Percentiles rank a stretch among this genome's conserved stretches.
phyloP scores from a whole-genome alignment of 768 basidiomycete species.

The Boletales sp. region DNA sequence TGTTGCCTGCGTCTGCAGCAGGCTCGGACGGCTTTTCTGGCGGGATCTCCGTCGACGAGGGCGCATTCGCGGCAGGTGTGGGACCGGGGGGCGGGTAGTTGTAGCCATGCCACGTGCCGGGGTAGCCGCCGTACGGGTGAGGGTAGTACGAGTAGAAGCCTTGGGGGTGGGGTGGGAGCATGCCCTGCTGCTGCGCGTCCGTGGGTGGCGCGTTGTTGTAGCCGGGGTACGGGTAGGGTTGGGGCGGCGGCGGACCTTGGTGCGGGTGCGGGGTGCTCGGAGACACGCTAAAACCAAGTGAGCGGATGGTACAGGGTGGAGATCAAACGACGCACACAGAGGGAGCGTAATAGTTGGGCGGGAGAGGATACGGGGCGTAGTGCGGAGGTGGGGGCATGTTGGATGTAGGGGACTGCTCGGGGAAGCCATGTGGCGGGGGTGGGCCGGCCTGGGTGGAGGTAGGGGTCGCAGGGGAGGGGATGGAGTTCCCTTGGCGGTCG shows the following conservation, averaged over 20 bases:
- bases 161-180: slow-evolving; percentile 19
- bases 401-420: slow-evolving; percentile 26
- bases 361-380: slow-evolving; percentile 32
- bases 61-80: slow-evolving; percentile 16
- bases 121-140: slow-evolving; percentile 30
- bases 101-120: slow-evolving; percentile 26
- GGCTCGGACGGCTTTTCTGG: slow-evolving; percentile 27
- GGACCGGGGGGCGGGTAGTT: slow-evolving; percentile 29
- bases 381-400: slow-evolving; percentile 25
- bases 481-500: slow-evolving; percentile 20
- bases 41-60: slow-evolving; percentile 18
- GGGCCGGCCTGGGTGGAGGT: slow-evolving; percentile 24
- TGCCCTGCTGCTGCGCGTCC: slow-evolving; percentile 26
- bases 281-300: slow-evolving; percentile 17
- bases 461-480: slow-evolving; percentile 30
- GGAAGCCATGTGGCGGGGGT: slow-evolving; percentile 24
- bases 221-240: slow-evolving; percentile 23
- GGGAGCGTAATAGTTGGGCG: slow-evolving; percentile 31
- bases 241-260: slow-evolving; percentile 17
- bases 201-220: slow-evolving; percentile 16
- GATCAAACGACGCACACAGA: slow-evolving; percentile 19
- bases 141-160: slow-evolving; percentile 33
- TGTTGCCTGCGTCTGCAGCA: slow-evolving; percentile 14
- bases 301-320: slow-evolving; percentile 4
- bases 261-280: slow-evolving; percentile 22